These are phyloP conservation scores for Acanthamoeba culbertsoni DNA, from an alignment of 208 protist genomes.

Conservation along the genomic window DNA sequence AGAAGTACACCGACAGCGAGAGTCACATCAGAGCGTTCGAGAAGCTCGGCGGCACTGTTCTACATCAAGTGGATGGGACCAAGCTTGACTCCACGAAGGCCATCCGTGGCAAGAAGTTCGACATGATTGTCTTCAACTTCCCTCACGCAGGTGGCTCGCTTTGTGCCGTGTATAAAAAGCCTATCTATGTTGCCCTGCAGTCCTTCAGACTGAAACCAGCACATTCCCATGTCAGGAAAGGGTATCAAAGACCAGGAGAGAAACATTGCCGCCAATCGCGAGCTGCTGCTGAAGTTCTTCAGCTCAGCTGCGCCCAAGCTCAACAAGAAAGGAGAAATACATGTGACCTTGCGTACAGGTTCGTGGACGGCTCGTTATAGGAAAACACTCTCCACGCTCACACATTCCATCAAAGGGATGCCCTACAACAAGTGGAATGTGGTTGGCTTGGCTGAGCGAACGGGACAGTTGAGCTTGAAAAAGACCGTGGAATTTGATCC, in stretches of 20 bases:
- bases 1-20: slow-evolving; percentile 19
- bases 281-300: slow-evolving; percentile 1
- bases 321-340: not conserved
- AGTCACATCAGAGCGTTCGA: not conserved
- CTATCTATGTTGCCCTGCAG: too few relatives aligned
- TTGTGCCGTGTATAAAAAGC: not conserved
- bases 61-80: not conserved
- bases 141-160: not conserved
- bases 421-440: slow-evolving; percentile 19
- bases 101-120: not conserved
- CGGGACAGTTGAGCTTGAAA: not conserved
- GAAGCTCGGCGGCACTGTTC: not conserved
- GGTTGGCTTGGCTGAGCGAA: not conserved
- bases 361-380: too few relatives aligned
- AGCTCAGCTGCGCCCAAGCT: not conserved
- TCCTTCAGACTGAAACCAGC: too few relatives aligned
- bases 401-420: not conserved
- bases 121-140: slow-evolving; percentile 16
- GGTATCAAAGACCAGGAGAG: slow-evolving; percentile 36
- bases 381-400: too few relatives aligned
- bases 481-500: not conserved
- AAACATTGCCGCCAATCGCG: slow-evolving; percentile 1
- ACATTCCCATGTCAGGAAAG: too few relatives aligned
- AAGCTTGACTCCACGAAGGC: not conserved
- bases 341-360: slow-evolving; percentile 21